These are phyloP conservation scores for Gyromitra esculenta DNA, from an alignment of 2,329 filamentous ascomycete genomes.

Conservation along the genomic window DNA sequence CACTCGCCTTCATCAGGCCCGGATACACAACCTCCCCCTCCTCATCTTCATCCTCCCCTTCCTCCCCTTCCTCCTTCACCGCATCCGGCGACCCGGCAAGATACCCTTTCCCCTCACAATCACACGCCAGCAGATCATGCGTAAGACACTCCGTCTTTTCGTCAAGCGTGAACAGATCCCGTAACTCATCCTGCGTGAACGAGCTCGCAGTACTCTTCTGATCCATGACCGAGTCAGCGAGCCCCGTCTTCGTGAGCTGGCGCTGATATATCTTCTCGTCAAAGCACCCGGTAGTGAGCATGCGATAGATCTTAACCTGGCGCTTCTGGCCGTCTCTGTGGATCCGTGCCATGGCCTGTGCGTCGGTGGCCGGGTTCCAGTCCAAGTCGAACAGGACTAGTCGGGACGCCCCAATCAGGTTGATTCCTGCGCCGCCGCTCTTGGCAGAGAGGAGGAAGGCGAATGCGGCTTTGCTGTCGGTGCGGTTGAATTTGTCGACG, in stretches of 20 bases:
- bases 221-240: slow-evolving; percentile 77
- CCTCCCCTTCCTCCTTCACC: slow-evolving; percentile 59
- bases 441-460: slow-evolving; percentile 78
- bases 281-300: slow-evolving; percentile 73
- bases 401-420: slow-evolving; percentile 75
- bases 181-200: slow-evolving; percentile 73
- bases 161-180: slow-evolving; percentile 74
- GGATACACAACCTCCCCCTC: slow-evolving; percentile 58
- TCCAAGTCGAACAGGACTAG: slow-evolving; percentile 78
- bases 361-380: slow-evolving; percentile 78
- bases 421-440: slow-evolving; percentile 75
- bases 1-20: slow-evolving; percentile 56
- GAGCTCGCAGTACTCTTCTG: slow-evolving; percentile 69
- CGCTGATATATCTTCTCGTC: slow-evolving; percentile 81
- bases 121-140: slow-evolving; percentile 73
- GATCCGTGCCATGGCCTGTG: slow-evolving; percentile 79
- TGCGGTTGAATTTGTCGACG: slow-evolving; percentile 75
- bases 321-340: slow-evolving; percentile 76
- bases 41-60: slow-evolving; percentile 50
- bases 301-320: slow-evolving; percentile 74
- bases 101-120: slow-evolving; percentile 68
- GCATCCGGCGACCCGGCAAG: slow-evolving; percentile 58
- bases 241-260: slow-evolving; percentile 75
- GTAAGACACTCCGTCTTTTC: slow-evolving; percentile 71
- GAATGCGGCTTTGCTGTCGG: slow-evolving; percentile 59